Percentiles rank a stretch among this genome's conserved stretches.
These are phyloP conservation scores for Eucalyptus sideroxylon DNA, from an alignment of 345 rosid species.

Conservation along the genomic window DNA sequence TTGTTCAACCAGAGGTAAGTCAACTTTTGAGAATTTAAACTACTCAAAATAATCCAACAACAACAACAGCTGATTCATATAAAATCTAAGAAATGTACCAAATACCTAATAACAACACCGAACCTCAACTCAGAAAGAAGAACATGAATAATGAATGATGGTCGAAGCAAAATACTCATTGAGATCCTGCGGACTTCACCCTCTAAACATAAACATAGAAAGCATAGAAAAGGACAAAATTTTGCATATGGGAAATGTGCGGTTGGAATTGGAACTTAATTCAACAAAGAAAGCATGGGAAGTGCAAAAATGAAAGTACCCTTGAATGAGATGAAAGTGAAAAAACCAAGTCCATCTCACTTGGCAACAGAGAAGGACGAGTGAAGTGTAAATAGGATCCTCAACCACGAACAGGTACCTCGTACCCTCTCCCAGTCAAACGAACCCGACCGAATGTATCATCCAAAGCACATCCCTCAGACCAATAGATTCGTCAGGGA, in stretches of 20 bases:
- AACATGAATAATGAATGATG: background rate
- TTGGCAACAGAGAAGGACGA: background rate
- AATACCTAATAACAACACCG: background rate
- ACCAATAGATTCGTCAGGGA: background rate
- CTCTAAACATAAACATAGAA: background rate
- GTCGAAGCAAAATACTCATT: background rate
- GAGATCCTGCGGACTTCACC: background rate
- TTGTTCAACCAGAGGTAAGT: background rate
- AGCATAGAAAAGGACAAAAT: background rate
- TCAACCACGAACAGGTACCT: background rate
- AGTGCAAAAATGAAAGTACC: background rate
- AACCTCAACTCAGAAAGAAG: background rate
- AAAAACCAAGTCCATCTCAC: background rate
- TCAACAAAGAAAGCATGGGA: background rate
- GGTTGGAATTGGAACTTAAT: background rate
- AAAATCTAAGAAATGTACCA: background rate
- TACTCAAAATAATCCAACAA: no score
- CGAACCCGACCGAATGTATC: background rate
- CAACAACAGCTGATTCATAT: background rate
- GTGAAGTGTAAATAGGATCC: background rate
- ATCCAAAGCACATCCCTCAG: background rate
- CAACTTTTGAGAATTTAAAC: background rate
- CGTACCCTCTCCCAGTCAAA: background rate
- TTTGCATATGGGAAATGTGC: background rate
- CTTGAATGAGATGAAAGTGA: background rate